Percentiles rank a stretch among this genome's conserved stretches.
Evolutionary conservation across 2,329 filamentous ascomycete species (phyloP).

Genomic region (Gremmenia infestans): DNA sequence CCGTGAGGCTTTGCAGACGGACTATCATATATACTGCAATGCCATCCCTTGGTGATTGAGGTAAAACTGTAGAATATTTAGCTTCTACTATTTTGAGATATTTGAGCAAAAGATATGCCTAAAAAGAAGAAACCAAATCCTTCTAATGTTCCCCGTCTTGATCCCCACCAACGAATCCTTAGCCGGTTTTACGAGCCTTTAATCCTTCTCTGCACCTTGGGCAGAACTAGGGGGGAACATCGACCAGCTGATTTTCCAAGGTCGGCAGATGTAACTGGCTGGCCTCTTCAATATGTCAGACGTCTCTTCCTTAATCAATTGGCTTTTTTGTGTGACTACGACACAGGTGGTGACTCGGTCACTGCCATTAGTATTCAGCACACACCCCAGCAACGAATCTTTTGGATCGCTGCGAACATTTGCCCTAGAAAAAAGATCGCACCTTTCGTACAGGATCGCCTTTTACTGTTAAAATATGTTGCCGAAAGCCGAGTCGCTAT

Average conservation of each 20-base stretch:
- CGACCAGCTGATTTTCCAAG: constrained; percentile 4
- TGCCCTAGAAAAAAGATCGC: neutral
- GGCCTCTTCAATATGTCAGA: neutral
- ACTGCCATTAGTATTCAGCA: constrained; percentile 42
- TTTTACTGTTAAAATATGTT: neutral
- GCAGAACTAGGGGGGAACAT: constrained; percentile 28
- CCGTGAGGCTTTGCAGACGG: too few relatives aligned
- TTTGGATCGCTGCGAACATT: constrained; percentile 42
- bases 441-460: neutral
- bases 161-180: constrained; percentile 11
- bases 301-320: constrained; percentile 36
- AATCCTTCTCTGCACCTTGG: constrained; percentile 32
- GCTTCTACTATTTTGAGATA: too few relatives aligned
- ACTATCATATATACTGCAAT: too few relatives aligned
- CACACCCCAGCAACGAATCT: constrained; percentile 28
- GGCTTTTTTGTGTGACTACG: constrained; percentile 42
- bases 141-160: neutral
- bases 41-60: too few relatives aligned
- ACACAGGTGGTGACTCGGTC: constrained; percentile 42
- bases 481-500: neutral
- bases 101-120: too few relatives aligned
- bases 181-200: constrained; percentile 38
- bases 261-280: constrained; percentile 7
- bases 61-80: too few relatives aligned
- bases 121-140: neutral